Evolutionary conservation across 345 rosid genomes (phyloP).

Genomic region (Citrus australasica): DNA sequence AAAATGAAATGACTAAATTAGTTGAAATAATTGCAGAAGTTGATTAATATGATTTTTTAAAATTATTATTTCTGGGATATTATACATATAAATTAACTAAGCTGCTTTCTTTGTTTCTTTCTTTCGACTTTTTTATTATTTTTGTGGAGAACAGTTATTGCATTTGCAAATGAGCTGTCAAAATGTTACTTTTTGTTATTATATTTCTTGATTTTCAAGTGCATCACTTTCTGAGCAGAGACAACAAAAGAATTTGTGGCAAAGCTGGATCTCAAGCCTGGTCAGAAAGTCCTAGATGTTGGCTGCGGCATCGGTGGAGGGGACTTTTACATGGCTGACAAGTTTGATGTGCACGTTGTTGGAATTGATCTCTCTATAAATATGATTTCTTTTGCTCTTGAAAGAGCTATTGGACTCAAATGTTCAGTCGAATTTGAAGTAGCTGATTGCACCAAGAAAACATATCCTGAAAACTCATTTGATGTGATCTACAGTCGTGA

Average conservation of each 20-base stretch:
- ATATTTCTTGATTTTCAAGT: neutral
- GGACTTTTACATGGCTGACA: slow-evolving; percentile 97
- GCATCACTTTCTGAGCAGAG: slow-evolving; percentile 43
- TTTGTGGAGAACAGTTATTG: neutral
- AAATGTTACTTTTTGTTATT: neutral
- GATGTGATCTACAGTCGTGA: slow-evolving; percentile 98
- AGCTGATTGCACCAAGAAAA: slow-evolving; percentile 90
- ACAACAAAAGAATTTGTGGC: slow-evolving; percentile 95
- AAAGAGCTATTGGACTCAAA: slow-evolving; percentile 86
- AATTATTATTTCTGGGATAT: neutral
- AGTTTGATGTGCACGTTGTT: slow-evolving; percentile 77
- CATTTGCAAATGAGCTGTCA: neutral
- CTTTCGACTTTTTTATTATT: neutral
- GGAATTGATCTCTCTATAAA: slow-evolving; percentile 94
- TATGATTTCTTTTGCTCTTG: slow-evolving; percentile 93
- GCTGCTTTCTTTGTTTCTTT: neutral
- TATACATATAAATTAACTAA: neutral
- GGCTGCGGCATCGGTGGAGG: slow-evolving; percentile 99
- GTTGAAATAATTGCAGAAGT: neutral
- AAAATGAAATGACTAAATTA: neutral
- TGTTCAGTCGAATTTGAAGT: slow-evolving; percentile 93
- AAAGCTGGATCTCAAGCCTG: slow-evolving; percentile 78
- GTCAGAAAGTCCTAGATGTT: slow-evolving; percentile 95
- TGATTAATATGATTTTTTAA: neutral
- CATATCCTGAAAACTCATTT: slow-evolving; percentile 71